These are phyloP conservation scores for Arthroderma sp. DNA, from an alignment of 2,329 filamentous ascomycete genomes.

Conservation along the genomic window DNA sequence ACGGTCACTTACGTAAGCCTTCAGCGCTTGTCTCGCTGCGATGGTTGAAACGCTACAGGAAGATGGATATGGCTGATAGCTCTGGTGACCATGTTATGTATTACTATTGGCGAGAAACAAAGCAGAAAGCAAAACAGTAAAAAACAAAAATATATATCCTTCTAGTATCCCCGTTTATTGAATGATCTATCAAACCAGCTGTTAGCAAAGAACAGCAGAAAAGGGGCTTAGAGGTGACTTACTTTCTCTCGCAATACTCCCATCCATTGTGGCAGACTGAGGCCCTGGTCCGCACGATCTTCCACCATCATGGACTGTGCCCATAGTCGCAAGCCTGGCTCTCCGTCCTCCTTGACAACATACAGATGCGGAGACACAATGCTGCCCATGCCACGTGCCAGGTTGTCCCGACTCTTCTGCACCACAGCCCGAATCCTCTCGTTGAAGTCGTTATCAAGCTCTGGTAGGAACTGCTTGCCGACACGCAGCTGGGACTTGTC, in stretches of 20 bases:
- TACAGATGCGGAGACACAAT: slow-evolving; percentile 90
- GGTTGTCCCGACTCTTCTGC: slow-evolving; percentile 82
- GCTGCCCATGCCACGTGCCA: slow-evolving; percentile 75
- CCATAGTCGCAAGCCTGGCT: slow-evolving; percentile 90
- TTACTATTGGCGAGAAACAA: too few species aligned
- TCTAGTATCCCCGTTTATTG: slow-evolving; percentile 9
- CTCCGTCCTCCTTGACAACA: slow-evolving; percentile 85
- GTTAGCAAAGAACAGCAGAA: slow-evolving; percentile 9
- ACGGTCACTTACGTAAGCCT: too few species aligned
- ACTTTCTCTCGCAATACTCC: slow-evolving; percentile 91
- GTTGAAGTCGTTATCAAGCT: slow-evolving; percentile 91
- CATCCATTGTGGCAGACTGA: slow-evolving; percentile 89
- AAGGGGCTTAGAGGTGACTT: slow-evolving; percentile 19
- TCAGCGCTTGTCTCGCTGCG: too few species aligned
- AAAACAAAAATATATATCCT: neutral
- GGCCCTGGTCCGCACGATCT: slow-evolving; percentile 83
- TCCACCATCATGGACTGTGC: slow-evolving; percentile 92
- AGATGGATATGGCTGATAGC: too few species aligned
- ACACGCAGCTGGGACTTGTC: slow-evolving; percentile 77
- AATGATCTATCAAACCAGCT: slow-evolving; percentile 8
- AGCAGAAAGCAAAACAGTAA: too few species aligned
- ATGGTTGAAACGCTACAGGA: too few species aligned
- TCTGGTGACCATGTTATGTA: too few species aligned
- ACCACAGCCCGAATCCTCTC: slow-evolving; percentile 82
- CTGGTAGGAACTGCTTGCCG: slow-evolving; percentile 75